Base-by-base conservation (phyloP, 2,329 filamentous ascomycete genomes). In the Dothideomycetes sp. region DNA sequence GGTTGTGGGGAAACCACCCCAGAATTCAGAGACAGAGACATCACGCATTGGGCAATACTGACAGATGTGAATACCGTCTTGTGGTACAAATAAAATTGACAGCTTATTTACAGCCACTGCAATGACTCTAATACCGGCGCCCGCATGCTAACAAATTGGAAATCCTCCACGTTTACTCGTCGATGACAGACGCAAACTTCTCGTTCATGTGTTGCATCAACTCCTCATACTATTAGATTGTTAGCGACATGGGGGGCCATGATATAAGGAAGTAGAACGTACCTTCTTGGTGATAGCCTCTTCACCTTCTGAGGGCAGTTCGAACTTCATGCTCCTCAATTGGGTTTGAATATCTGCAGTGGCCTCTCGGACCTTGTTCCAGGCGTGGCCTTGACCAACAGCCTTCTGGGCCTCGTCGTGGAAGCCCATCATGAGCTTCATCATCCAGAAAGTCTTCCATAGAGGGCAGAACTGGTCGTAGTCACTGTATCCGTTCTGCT, bases 391-490 rank as follows among this genome's bases (percentile, higher is more conserved):
- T 63, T 94, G 86, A 4, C 83, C 74, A 57, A 98, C 76, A 5
- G 86, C 87, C 76, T 95, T 96, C 63, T 96, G 89, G 17, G 86
- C 81, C 70, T 98, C 91, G 56, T 98, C 93, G 61, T 95, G 86
- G 76, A 89, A 98, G 43, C 81, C 84, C 72, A 98, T 84, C 79
- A 98, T 96, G 48, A 86, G 82, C 76, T 94, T 95, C 91, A 98
- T 98, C 91, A 98, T 96, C 81, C 91, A 98, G 63, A 94, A 84
- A 0, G 91, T 98, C 81, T 98, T 98, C 91, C 91, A 98, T 57
- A 98, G 76, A 36, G 91, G 91, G 60, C 91, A 98, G 78, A 94
- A 98, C 68, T 96, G 88, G 60, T 98, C 91, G 61, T 98, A 96
- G 65, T 96, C 86, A 51, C 84, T 91, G 77, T 98, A 98, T 47